Conservation (phyloP, 192 early-diverging fungal genomes). For the Coemansia sp. region DNA sequence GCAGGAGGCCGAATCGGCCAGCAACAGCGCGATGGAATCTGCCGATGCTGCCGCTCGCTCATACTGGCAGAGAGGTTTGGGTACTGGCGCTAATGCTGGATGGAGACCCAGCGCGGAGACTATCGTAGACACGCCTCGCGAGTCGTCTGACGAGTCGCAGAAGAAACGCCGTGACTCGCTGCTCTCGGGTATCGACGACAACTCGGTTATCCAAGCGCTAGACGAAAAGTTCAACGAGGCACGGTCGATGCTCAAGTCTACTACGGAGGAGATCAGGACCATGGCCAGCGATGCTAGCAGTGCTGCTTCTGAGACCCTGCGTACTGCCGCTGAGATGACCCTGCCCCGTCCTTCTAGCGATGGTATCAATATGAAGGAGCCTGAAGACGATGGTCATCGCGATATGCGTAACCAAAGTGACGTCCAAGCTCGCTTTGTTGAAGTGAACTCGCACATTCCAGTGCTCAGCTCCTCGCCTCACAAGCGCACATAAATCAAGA, state of each 20-base stretch:
- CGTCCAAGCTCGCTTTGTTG: conserved; percentile 30
- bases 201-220: conserved; percentile 35
- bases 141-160: neutral
- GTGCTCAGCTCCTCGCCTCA: conserved; percentile 24
- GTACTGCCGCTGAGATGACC: conserved; percentile 14
- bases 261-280: conserved; percentile 29
- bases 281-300: conserved; percentile 34
- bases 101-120: neutral
- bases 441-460: conserved; percentile 43
- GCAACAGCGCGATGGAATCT: conserved; percentile 14
- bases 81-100: neutral
- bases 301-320: conserved; percentile 20
- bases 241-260: conserved; percentile 21
- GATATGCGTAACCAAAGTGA: neutral
- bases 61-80: conserved; percentile 2
- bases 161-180: conserved; percentile 36
- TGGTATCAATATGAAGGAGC: conserved; percentile 16
- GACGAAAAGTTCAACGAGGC: conserved; percentile 51
- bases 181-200: conserved; percentile 11
- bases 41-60: conserved; percentile 11
- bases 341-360: conserved; percentile 29
- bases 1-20: conserved; percentile 16
- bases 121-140: neutral
- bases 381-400: neutral
- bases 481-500: neutral